Conservation (phyloP, 108 stramenopile genomes). For the Chaetoceros tenuissimus region DNA sequence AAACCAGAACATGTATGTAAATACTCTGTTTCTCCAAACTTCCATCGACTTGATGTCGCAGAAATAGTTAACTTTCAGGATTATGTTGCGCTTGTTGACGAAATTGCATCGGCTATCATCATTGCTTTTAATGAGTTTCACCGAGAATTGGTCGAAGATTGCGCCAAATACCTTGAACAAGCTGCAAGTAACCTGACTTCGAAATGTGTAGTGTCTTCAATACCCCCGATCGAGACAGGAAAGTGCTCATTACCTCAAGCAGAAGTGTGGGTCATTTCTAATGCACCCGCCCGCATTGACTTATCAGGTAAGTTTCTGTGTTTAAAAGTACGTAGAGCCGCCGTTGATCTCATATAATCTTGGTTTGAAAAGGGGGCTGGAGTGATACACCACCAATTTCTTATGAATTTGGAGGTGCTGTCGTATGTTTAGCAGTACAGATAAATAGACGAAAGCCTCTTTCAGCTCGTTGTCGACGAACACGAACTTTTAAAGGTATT, state of each 20-base stretch:
- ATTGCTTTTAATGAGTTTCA: too few species aligned
- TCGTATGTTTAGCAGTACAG: slow-evolving; percentile 55
- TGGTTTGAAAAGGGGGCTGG: too few species aligned
- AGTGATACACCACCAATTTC: slow-evolving; percentile 82
- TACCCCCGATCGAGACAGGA: not conserved
- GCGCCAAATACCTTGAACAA: slow-evolving; percentile 3
- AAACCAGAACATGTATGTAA: too few species aligned
- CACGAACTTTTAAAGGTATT: slow-evolving; percentile 30
- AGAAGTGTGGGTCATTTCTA: slow-evolving; percentile 38
- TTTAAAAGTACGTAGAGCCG: too few species aligned
- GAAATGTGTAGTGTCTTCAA: not conserved
- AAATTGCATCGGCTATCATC: too few species aligned
- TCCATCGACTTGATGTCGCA: too few species aligned
- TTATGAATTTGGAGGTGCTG: slow-evolving; percentile 68
- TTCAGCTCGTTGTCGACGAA: slow-evolving; percentile 45
- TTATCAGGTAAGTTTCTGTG: too few species aligned
- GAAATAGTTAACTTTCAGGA: too few species aligned
- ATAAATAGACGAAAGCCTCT: slow-evolving; percentile 54
- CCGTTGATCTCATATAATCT: too few species aligned
- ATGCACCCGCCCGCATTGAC: slow-evolving; percentile 71
- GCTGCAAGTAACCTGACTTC: slow-evolving; percentile 1
- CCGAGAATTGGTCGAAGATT: too few species aligned
- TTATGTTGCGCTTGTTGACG: too few species aligned
- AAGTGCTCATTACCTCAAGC: slow-evolving; percentile 3
- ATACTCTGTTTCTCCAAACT: too few species aligned